Evolutionary conservation across 495 filamentous ascomycete genomes (phyloP), one percentile per base, ranked within the genome.

Genomic region (Penicillium paradoxum): DNA sequence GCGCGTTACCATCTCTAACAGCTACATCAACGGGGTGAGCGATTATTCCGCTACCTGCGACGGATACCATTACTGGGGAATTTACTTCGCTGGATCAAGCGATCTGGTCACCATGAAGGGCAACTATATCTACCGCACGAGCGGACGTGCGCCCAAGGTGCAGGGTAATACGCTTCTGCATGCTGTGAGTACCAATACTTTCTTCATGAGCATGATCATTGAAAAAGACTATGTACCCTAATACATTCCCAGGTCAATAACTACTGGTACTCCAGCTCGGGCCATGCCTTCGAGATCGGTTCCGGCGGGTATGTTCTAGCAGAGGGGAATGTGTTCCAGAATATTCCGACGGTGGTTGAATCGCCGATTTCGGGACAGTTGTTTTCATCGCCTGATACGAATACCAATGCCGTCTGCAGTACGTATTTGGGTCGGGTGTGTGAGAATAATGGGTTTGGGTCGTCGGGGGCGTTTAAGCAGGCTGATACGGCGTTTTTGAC

Each of bases 301-400:
- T 59, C 65, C 6, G 78, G 78, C 42, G 73, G 69, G 40, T 73
- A 73, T 56, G 74, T 80, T 39, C 68, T 83, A 5, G 79, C 76
- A 4, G 80, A 83, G 60, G 81, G 81, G n/a, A 82, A 78, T 58
- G 74, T 76, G n/a, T 83, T 83, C 71, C 71, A 80, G 66, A 76
- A 76, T 53, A 73, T 81, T 43, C 45, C 39, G 6, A 58, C 53
- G 15, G 38, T 59, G 25, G 64, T 63, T n/a, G 59, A 69, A 51
- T 27, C 55, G 4, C 59, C 64, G 24, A 48, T 72, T 45, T 51
- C 59, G 33, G 72, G 76, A n/a, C 43, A 69, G 54, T 62, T 79
- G 25, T 80, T 79, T 60, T 72, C 68, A 6, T 60, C 66, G 4
- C 73, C 69, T 10, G 45, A 56, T 21, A 48, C 65, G 47, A 58